Evolutionary conservation across 495 filamentous ascomycete genomes (phyloP).

Genomic region (Hypoxylon rickii): DNA sequence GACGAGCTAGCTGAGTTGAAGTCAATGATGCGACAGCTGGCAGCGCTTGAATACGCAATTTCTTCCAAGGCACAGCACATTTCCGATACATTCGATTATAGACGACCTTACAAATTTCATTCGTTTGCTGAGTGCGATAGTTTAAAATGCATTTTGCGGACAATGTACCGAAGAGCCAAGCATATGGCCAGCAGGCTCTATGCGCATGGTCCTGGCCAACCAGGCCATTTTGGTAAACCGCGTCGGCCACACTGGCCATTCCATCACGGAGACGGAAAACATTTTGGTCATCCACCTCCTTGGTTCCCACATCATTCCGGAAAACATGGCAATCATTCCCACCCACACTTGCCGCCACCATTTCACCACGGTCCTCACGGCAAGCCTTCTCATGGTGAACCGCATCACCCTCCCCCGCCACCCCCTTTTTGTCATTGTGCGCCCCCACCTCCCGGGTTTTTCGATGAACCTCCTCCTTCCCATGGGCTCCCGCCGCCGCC

Average conservation of each 20-base stretch:
- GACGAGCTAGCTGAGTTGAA: slow-evolving; percentile 42
- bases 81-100: slow-evolving; percentile 31
- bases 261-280: slow-evolving; percentile 7
- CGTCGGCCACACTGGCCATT: slow-evolving; percentile 20
- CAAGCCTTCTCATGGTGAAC: slow-evolving; percentile 25
- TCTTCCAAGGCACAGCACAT: slow-evolving; percentile 33
- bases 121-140: slow-evolving; percentile 31
- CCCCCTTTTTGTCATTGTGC: slow-evolving; percentile 34
- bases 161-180: slow-evolving; percentile 32
- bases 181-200: slow-evolving; percentile 32
- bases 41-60: slow-evolving; percentile 39
- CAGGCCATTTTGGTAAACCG: slow-evolving; percentile 4
- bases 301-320: slow-evolving; percentile 17
- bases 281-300: slow-evolving; percentile 20
- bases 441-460: slow-evolving; percentile 13
- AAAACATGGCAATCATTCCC: slow-evolving; percentile 30
- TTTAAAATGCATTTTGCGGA: slow-evolving; percentile 36
- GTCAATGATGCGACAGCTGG: slow-evolving; percentile 37
- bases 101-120: slow-evolving; percentile 17
- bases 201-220: slow-evolving; percentile 11
- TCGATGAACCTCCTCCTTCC: slow-evolving; percentile 2
- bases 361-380: slow-evolving; percentile 27
- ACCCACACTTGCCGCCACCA: slow-evolving; percentile 30
- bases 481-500: slow-evolving; percentile 2
- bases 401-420: slow-evolving; percentile 21